A percentile compares a stretch with the other conserved stretches of the same genome.
Conservation (phyloP, 805 yeast genomes). For the Kazachstania viticola region DNA sequence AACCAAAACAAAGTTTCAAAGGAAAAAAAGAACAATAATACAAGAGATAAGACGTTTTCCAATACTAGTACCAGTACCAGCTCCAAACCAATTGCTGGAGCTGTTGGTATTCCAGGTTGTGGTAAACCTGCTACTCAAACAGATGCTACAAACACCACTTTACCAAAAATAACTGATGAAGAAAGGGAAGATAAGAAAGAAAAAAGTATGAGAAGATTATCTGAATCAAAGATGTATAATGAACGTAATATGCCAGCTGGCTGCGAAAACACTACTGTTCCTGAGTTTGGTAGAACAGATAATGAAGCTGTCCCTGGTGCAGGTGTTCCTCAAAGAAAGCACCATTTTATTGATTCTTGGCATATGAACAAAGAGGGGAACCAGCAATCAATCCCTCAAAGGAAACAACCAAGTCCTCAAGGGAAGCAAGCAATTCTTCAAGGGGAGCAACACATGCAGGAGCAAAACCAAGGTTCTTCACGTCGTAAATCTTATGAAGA, state of each 20-base stretch:
- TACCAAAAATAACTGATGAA: neutral
- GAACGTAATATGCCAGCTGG: neutral
- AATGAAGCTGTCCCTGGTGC: neutral
- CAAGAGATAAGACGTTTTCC: neutral
- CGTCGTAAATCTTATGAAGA: no score
- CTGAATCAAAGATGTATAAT: conserved; percentile 3
- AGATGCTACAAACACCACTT: neutral
- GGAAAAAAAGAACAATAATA: neutral
- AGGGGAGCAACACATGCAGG: neutral
- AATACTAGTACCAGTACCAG: no score
- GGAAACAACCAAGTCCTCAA: no score
- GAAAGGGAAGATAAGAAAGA: no score
- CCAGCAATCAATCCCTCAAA: no score
- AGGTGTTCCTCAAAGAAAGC: neutral
- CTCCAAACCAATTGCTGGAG: no score
- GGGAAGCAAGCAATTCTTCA: no score
- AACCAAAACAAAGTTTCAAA: neutral
- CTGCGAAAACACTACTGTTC: conserved; percentile 1
- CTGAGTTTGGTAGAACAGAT: neutral
- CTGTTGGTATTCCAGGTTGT: conserved; percentile 8
- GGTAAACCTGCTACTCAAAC: conserved; percentile 1
- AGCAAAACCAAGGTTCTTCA: neutral
- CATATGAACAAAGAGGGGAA: neutral
- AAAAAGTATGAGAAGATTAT: conserved; percentile 1
- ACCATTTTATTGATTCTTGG: neutral